Evolutionary conservation across 1,284 basidiomycete species (phyloP).

Genomic region (Trametes hirsuta): DNA sequence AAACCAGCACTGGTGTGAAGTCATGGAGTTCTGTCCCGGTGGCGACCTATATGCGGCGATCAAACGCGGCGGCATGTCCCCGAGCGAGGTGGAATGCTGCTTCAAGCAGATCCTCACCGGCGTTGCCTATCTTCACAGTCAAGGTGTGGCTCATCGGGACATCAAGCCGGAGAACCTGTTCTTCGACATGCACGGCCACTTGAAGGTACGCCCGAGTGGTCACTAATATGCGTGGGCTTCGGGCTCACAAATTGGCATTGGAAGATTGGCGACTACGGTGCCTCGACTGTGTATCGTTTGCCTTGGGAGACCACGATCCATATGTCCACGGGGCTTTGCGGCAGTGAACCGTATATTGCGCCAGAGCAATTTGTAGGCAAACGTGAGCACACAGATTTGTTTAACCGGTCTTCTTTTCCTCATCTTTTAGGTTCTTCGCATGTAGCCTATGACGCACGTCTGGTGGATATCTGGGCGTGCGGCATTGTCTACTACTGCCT

Average conservation of each 20-base stretch:
- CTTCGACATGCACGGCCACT: conserved; percentile 89
- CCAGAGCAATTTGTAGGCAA: conserved; percentile 97
- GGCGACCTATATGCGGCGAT: conserved; percentile 97
- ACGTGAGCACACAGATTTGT: conserved; percentile 65
- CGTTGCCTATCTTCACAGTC: conserved; percentile 89
- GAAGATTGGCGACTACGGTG: conserved; percentile 97
- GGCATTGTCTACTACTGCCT: conserved; percentile 98
- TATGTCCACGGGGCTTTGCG: conserved; percentile 95
- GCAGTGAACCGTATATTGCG: conserved; percentile 98
- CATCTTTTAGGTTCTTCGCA: conserved; percentile 20
- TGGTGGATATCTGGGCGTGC: conserved; percentile 98
- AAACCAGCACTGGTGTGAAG: conserved; percentile 96
- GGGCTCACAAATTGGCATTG: conserved; percentile 11
- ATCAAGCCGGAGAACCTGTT: conserved; percentile 98
- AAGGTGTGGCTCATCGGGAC: conserved; percentile 97
- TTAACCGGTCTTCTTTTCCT: conserved; percentile 33
- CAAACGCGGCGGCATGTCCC: conserved; percentile 96
- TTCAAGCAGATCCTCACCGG: conserved; percentile 97
- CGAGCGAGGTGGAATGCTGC: conserved; percentile 94
- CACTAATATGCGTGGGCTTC: background rate
- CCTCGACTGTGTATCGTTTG: conserved; percentile 96
- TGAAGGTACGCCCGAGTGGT: conserved; percentile 70
- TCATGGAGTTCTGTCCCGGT: conserved; percentile 99
- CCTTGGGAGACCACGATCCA: conserved; percentile 99
- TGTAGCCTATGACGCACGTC: conserved; percentile 93